Base-by-base conservation (phyloP, 148 eudicot genomes). In the Silene latifolia region DNA sequence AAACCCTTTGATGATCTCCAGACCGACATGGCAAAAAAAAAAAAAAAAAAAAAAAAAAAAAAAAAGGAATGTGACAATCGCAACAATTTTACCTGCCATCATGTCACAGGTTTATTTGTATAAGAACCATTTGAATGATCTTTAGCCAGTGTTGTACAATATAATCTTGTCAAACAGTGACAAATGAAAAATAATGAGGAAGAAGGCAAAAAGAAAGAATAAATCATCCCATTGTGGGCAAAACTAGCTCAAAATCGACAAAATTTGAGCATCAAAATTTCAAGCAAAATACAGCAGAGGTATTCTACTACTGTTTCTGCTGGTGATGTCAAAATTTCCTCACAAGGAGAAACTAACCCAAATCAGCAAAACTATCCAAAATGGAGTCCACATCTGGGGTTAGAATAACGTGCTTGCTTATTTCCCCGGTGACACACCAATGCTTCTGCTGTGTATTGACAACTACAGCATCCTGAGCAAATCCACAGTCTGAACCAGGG, bases 391-490 rank as follows among this genome's bases (percentile, higher is more conserved):
- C 76, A 67, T 90, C 93, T 7, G 94, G 97, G 63, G 92, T 87
- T 67, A 89, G 21, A n/a, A 84, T 77, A 21, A 84, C 89, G 54
- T 87, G 96, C 84, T 83, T 89, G 74, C 76, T 85, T 72, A 93
- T 76, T 82, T 90, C 96, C 53, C 98, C 93, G 13, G 89, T 44
- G 54, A 23, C 73, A 77, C 88, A 87, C 68, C 83, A 83, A 17
- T 80, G 79, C 78, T 85, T 90, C 66, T 84, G 82, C 60, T 81
- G 72, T 7, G 82, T 66, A 81, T 90, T 86, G 13, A 93, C 67
- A 73, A 86, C 91, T 72, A 82, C 88, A 24, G 83, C 88, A 79
- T 93, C 96, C 61, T 90, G 90, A 14, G 96, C 88, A 78, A 93
- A 93, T 19, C 69, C 73, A 69, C 88, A 73, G 44, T 88, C 80